Evolutionary conservation across 2,329 filamentous ascomycete species (phyloP).

Genomic region (Ilyonectria robusta): DNA sequence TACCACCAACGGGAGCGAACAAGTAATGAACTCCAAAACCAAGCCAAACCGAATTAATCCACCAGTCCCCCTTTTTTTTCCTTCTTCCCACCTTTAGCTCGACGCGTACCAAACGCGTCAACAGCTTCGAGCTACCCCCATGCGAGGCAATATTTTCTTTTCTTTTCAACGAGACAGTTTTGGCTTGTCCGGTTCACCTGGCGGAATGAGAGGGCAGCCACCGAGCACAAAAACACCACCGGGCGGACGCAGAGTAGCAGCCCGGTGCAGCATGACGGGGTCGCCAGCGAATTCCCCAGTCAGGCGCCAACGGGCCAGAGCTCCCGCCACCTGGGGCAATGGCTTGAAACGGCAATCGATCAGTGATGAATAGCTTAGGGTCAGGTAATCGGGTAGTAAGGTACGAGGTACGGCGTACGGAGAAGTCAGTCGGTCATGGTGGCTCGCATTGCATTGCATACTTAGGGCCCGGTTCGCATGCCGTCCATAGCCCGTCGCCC

Average conservation of each 20-base stretch:
- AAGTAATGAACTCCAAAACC: not conserved
- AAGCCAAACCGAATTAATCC: slow-evolving; percentile 3
- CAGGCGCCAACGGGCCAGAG: not conserved
- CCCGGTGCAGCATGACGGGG: not conserved
- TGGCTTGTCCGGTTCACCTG: not conserved
- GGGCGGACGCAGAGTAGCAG: not conserved
- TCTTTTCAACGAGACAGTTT: not conserved
- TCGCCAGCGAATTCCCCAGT: not conserved
- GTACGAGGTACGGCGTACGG: not conserved
- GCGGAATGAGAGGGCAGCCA: not conserved
- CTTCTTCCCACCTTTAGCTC: slow-evolving; percentile 15
- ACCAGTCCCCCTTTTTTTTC: slow-evolving; percentile 11
- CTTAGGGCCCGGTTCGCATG: slow-evolving; percentile 37
- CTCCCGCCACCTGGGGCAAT: slow-evolving; percentile 1
- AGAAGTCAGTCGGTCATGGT: slow-evolving; percentile 23
- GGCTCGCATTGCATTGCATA: slow-evolving; percentile 47
- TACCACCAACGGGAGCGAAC: not conserved
- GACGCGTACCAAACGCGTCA: slow-evolving; percentile 27
- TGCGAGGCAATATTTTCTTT: not conserved
- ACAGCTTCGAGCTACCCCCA: not conserved
- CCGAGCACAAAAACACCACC: not conserved
- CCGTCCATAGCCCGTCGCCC: not conserved
- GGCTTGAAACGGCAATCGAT: slow-evolving; percentile 1
- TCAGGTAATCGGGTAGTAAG: slow-evolving; percentile 5
- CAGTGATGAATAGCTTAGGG: not conserved